Percentiles rank a stretch among this genome's conserved stretches.
These are phyloP conservation scores for Primulina huaijiensis DNA, from an alignment of 257 asterid species.

Conservation along the genomic window DNA sequence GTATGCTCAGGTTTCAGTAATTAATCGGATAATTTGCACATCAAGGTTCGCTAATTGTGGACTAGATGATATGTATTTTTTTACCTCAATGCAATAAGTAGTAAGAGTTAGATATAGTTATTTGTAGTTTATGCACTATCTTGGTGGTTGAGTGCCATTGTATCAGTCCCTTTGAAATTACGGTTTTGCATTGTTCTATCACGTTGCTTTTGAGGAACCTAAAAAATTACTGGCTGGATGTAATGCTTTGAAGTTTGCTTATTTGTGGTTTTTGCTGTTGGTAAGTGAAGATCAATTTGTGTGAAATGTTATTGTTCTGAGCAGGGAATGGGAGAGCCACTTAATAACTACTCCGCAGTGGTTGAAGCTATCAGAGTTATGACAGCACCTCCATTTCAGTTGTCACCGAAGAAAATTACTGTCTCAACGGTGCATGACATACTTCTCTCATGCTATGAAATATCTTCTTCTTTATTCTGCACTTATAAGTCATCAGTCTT, in stretches of 20 bases:
- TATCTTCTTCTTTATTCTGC: neutral
- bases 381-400: slow-evolving; percentile 78
- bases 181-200: neutral
- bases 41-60: slow-evolving; percentile 4
- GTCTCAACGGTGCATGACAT: slow-evolving; percentile 69
- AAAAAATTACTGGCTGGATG: neutral
- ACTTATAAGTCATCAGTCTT: neutral
- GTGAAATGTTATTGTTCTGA: slow-evolving; percentile 11
- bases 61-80: neutral
- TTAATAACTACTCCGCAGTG: slow-evolving; percentile 73
- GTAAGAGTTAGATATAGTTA: slow-evolving; percentile 1
- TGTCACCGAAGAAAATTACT: slow-evolving; percentile 82
- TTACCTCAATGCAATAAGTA: slow-evolving; percentile 2
- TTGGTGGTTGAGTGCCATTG: neutral
- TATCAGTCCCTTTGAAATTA: too few species aligned
- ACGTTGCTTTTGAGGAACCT: neutral
- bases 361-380: slow-evolving; percentile 81
- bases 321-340: slow-evolving; percentile 98
- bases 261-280: slow-evolving; percentile 12
- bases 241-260: neutral
- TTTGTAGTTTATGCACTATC: neutral
- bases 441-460: slow-evolving; percentile 11
- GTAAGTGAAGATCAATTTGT: slow-evolving; percentile 7
- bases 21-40: slow-evolving; percentile 13
- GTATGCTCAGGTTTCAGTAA: neutral